Base-by-base conservation (phyloP, 2,329 filamentous ascomycete species). In the Aspergillus hortae region DNA sequence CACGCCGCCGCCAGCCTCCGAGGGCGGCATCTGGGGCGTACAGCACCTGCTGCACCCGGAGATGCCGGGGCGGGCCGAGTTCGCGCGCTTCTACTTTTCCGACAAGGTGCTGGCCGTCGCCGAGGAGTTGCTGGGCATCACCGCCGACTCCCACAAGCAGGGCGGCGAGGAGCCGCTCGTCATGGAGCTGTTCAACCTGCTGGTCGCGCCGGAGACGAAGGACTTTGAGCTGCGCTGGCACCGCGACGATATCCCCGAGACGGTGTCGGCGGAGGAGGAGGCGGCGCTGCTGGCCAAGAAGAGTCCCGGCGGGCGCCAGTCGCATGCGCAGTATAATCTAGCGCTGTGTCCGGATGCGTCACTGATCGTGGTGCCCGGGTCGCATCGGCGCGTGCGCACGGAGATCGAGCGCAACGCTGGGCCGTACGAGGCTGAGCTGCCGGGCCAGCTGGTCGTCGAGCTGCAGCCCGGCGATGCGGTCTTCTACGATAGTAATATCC, bases 401-500 rank as follows among this genome's bases (percentile, higher is more conserved):
- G 79, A 83, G 4, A 67, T 61, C 0, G 91, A 95, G 78, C 78
- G 89, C 11, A 69, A 64, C 6, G 89, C 89, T 0, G 83, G 77
- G 17, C 85, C 87, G 0, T 88, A 83, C 61, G 86, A 86, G 59
- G 65, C 73, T 2, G 63, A 74, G 1, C 61, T 94, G 59, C 83
- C 85, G 0, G 82, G 75, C 0, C 85, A 91, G 74, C 64, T 86
- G 12, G 72, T 81, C 3, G 89, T 95, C 14, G 65, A 76, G 65
- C 75, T 95, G 55, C 74, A 81, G 56, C 80, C 89, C 0, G 90
- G 90, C 0, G 90, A 95, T 70, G 83, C 88, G 14, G 88, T 88
- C 40, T 95, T 95, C 63, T 95, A 95, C 67, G 85, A 95, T 69
- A 95, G 92, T 66, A 95, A 95, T 68, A 95, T 95, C 57, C 68